Base-by-base conservation (phyloP, 805 yeast species). In the Geotrichum ghanense region DNA sequence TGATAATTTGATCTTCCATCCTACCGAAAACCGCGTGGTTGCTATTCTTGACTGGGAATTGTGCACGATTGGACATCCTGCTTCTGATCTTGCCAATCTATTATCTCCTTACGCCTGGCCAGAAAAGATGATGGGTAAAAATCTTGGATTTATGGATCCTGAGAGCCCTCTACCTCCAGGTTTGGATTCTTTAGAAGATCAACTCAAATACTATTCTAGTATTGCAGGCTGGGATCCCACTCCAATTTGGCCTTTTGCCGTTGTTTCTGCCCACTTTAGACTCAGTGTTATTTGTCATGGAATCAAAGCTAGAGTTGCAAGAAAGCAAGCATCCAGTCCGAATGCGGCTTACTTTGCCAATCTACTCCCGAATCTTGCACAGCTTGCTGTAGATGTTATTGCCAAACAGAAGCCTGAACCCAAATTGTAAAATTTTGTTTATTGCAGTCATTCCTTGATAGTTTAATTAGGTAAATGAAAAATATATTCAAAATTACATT, bases 21-120 rank as follows among this genome's bases (percentile, higher is more conserved):
- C 77, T 52, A 70, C 69, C 0, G 67, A 69, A 42, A 70, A 71
- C 19, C 57, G 59, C 41, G 75, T 78, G 2, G 61, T 72, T 43
- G 81, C 82, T 0, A 74, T 78, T 2, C 63, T 78, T 39, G 83
- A 78, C 56, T 78, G 84, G 84, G 84, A 78, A 56, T 61, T 78
- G 35, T 76, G 81, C 51, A 78, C 83, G 0, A 64, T 75, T 48
- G 84, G 84, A 0, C 81, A 78, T 52, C 84, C 84, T 0, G 58
- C 78, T 41, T 78, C 79, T 49, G 84, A 78, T 53, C 61, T 78
- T 24, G 74, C 81, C 16, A 78, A 78, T 55, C 64, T 77, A 23
- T 61, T 78, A 22, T 80, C 75, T 55, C 78, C 81, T 10, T 76
- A 70, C 55, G 68, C 65, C 41, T 55, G 75, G 48, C 74, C 81